phyloP scores from a whole-genome alignment of 805 yeast genomes.

The Torulaspora gathmanii region DNA sequence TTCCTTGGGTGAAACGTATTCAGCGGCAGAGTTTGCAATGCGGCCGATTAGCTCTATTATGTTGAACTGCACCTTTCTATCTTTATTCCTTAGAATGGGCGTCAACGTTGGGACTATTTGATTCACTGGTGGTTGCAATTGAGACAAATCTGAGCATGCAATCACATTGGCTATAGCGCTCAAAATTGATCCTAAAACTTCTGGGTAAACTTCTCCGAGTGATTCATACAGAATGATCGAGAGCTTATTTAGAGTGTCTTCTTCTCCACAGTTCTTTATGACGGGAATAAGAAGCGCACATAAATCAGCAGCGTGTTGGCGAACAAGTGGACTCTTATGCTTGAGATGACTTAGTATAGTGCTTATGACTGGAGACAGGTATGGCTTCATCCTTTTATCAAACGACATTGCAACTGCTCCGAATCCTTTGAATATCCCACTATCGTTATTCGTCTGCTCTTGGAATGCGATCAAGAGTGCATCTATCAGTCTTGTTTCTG shows the following conservation, averaged over 20 bases:
- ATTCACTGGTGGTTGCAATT: constrained; percentile 72
- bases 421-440: constrained; percentile 55
- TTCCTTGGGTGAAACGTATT: constrained; percentile 81
- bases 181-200: constrained; percentile 81
- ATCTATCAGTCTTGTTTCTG: constrained; percentile 68
- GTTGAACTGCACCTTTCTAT: constrained; percentile 84
- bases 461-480: constrained; percentile 78
- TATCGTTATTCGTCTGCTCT: constrained; percentile 60
- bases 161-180: constrained; percentile 65
- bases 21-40: constrained; percentile 76
- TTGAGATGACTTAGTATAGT: constrained; percentile 68
- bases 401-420: constrained; percentile 59
- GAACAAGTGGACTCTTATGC: constrained; percentile 61
- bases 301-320: constrained; percentile 83
- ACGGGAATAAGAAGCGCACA: constrained; percentile 62
- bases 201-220: constrained; percentile 91
- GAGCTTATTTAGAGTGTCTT: constrained; percentile 57
- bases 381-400: constrained; percentile 63
- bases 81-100: constrained; percentile 84
- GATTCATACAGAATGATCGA: constrained; percentile 81
- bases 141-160: constrained; percentile 51
- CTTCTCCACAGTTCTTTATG: constrained; percentile 59
- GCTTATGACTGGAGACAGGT: constrained; percentile 65
- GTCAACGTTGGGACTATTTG: constrained; percentile 84
- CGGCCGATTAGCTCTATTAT: constrained; percentile 74